Base-by-base conservation (phyloP, 306 rosid genomes). In the Vigna radiata region DNA sequence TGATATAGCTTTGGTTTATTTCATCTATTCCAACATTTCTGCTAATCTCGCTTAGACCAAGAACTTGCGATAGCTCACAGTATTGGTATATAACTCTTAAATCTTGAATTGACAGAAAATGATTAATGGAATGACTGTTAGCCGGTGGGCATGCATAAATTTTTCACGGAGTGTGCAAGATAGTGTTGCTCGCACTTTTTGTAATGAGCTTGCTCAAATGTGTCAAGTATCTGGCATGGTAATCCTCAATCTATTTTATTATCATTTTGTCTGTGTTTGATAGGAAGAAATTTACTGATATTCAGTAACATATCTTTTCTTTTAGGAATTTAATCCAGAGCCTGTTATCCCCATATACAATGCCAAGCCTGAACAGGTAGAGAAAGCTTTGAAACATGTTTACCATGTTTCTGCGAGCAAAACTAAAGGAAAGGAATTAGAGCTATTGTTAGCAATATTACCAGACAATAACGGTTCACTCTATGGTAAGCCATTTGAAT, bases 211-310 rank as follows among this genome's bases (percentile, higher is more conserved):
- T 79, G 91, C 89, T 65, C 98, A 91, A 73, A 93, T 93, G 98
- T 93, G 98, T 88, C 93, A 93, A 89, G 91, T 93, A 18, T 93
- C 98, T 61, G 98, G 98, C 85, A 93, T 93, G 98, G 98, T 93
- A 89, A 19, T 25, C 41, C 48, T 63, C 67, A 8, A 17, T 70
- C 43, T 67, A 49, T 68, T 74, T 55, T 54, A 46, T 68, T 36
- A 37, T 37, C 13, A n/a, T 63, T 53, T 58, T 78, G 25, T 55
- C 4, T 15, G 2, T 48, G 16, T 14, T 60, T 46, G 59, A 50
- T 6, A 14, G 25, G 68, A 44, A 68, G 5, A 11, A 9, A 18
- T 3, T 4, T 25, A 53, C 19, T 61, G 11, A 23, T 33, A 36
- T 63, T 19, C 5, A 56, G 7, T 56, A 75, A 43, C 81, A 8